A percentile compares a stretch with the other conserved stretches of the same genome.
Conservation (phyloP, 2,329 filamentous ascomycete genomes). For the Pseudogymnoascus sp. region DNA sequence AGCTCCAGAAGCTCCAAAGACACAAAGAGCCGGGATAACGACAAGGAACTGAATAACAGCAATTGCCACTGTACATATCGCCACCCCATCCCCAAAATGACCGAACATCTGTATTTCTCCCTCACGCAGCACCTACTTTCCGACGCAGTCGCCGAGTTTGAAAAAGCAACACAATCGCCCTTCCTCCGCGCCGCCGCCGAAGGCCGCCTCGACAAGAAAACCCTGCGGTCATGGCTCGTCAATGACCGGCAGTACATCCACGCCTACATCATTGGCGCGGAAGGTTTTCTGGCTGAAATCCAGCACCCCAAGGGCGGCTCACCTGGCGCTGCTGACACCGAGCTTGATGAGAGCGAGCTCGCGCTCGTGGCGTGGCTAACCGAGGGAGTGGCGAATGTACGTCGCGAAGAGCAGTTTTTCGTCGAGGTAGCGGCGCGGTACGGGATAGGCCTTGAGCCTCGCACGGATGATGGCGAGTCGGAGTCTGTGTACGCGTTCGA, state of each 20-base stretch:
- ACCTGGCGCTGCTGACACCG: constrained; percentile 24
- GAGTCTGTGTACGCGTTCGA: constrained; percentile 35
- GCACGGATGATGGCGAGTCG: constrained; percentile 18
- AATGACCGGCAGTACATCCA: constrained; percentile 68
- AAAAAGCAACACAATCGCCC: constrained; percentile 54
- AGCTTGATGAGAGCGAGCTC: constrained; percentile 40
- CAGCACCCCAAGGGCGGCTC: constrained; percentile 36
- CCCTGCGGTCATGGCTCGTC: constrained; percentile 59
- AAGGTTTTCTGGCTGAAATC: constrained; percentile 56
- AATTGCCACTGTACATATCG: neutral
- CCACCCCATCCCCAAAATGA: neutral
- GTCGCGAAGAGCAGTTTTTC: constrained; percentile 61
- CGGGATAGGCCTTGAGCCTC: constrained; percentile 40
- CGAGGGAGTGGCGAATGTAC: constrained; percentile 58
- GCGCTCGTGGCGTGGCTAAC: constrained; percentile 56
- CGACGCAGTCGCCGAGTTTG: constrained; percentile 38
- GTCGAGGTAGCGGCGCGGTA: constrained; percentile 56
- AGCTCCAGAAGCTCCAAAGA: neutral
- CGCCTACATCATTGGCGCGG: constrained; percentile 61
- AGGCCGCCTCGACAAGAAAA: constrained; percentile 49
- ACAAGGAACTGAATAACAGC: neutral
- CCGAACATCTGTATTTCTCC: constrained; percentile 26
- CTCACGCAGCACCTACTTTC: constrained; percentile 52
- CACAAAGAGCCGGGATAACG: neutral
- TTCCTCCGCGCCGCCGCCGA: constrained; percentile 60